These are phyloP conservation scores for Ampelocalamus luodianensis DNA, from an alignment of 176 grass and related monocot genomes.

Conservation along the genomic window DNA sequence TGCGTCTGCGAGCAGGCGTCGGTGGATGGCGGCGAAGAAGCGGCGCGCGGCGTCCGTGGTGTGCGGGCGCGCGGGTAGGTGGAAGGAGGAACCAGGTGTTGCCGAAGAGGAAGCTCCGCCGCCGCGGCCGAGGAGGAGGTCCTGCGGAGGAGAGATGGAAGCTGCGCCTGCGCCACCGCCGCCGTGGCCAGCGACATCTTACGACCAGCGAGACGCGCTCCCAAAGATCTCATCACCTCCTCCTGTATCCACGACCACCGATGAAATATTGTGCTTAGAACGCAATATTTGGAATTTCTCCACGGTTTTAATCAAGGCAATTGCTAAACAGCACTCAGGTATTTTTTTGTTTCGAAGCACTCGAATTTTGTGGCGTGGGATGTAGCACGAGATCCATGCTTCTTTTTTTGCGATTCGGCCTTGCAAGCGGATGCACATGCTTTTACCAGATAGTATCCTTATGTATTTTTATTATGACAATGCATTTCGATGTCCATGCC, in stretches of 20 bases:
- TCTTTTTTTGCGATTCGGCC: no score
- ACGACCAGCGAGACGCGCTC: constrained; percentile 42
- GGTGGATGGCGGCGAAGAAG: constrained; percentile 51
- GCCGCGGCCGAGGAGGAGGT: constrained; percentile 44
- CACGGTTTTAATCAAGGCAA: not conserved
- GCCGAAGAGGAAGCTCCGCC: constrained; percentile 75
- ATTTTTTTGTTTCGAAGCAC: no score
- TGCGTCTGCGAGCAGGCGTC: constrained; percentile 51
- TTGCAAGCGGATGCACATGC: no score
- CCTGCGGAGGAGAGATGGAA: constrained; percentile 54
- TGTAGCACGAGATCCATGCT: no score
- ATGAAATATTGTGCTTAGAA: not conserved
- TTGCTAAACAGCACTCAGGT: no score
- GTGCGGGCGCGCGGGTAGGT: constrained; percentile 59
- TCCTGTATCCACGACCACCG: constrained; percentile 2
- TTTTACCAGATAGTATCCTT: no score
- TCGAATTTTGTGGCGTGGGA: no score
- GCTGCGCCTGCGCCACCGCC: constrained; percentile 20
- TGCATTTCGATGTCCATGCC: no score
- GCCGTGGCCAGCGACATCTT: constrained; percentile 54
- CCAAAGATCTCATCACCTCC: constrained; percentile 59
- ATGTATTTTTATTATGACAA: no score
- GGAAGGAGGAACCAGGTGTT: constrained; percentile 81
- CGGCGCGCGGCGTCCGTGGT: constrained; percentile 55
- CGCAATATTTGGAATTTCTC: not conserved